Percentiles rank a stretch among this genome's conserved stretches.
phyloP scores from a whole-genome alignment of 257 asterid species.

The Nicotiana otophora region DNA sequence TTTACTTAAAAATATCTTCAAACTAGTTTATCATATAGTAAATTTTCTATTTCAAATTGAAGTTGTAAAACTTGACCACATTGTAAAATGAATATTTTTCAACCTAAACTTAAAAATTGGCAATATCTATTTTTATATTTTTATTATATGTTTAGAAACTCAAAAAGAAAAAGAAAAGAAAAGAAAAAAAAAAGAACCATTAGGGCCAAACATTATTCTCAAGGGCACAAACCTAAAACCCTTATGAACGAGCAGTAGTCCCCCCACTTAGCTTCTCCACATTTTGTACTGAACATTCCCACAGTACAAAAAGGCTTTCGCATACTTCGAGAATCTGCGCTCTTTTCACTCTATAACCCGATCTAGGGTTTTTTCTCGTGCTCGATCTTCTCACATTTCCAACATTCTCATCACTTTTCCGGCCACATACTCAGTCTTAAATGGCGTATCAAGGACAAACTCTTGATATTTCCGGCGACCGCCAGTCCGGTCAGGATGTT shows the following conservation, averaged over 20 bases:
- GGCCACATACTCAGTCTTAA: neutral
- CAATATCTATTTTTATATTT: no score
- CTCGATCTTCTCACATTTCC: neutral
- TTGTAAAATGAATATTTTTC: no score
- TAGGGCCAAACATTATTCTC: neutral
- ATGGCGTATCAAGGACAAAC: conserved; percentile 54
- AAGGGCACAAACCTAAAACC: conserved; percentile 11
- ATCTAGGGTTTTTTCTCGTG: conserved; percentile 29
- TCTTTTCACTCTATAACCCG: conserved; percentile 1
- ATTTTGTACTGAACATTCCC: neutral
- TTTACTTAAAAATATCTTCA: no score
- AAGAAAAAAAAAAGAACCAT: neutral
- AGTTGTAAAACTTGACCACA: no score
- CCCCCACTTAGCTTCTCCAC: neutral
- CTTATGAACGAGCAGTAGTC: neutral
- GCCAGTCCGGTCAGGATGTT: conserved; percentile 95
- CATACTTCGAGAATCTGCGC: neutral
- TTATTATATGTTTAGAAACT: neutral
- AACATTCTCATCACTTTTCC: neutral
- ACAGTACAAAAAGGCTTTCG: neutral
- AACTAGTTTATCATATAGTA: no score
- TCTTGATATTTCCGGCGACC: conserved; percentile 81
- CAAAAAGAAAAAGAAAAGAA: neutral
- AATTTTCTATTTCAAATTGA: no score
- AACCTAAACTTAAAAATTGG: no score